Evolutionary conservation across 257 asterid species (phyloP).

Genomic region (Euphrasia confusa): DNA sequence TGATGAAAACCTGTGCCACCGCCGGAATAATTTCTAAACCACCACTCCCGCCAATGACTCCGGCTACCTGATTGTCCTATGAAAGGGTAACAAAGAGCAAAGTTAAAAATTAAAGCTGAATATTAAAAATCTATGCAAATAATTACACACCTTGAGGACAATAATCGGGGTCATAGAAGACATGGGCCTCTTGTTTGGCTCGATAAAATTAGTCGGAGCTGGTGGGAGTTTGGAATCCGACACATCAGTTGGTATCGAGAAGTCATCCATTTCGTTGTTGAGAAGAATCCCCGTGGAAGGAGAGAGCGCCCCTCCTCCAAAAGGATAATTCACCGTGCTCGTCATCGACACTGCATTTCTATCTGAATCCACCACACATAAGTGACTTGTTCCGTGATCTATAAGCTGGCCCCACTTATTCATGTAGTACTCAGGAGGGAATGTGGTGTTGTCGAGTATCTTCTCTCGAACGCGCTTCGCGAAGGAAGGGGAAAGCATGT

Average conservation of each 20-base stretch:
- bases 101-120: not conserved
- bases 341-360: slow-evolving; percentile 88
- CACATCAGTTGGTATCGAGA: slow-evolving; percentile 63
- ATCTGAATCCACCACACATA: slow-evolving; percentile 77
- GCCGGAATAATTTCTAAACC: slow-evolving; percentile 79
- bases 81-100: not conserved
- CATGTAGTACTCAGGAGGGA: slow-evolving; percentile 81
- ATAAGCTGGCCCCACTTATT: slow-evolving; percentile 73
- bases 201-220: slow-evolving; percentile 77
- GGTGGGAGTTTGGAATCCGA: slow-evolving; percentile 70
- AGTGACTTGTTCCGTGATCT: slow-evolving; percentile 88
- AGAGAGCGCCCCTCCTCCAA: slow-evolving; percentile 79
- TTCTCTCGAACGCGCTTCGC: slow-evolving; percentile 46
- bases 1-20: slow-evolving; percentile 72
- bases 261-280: slow-evolving; percentile 93
- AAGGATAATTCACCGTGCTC: slow-evolving; percentile 61
- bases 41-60: slow-evolving; percentile 90
- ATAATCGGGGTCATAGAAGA: slow-evolving; percentile 91
- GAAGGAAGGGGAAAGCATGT: slow-evolving; percentile 75
- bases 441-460: slow-evolving; percentile 84
- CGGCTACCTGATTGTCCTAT: slow-evolving; percentile 73
- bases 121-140: not conserved
- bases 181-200: slow-evolving; percentile 78
- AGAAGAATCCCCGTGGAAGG: slow-evolving; percentile 83
- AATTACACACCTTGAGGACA: slow-evolving; percentile 61